Evolutionary conservation across 2,329 filamentous ascomycete genomes (phyloP).

Genomic region (Arthroderma uncinatum): DNA sequence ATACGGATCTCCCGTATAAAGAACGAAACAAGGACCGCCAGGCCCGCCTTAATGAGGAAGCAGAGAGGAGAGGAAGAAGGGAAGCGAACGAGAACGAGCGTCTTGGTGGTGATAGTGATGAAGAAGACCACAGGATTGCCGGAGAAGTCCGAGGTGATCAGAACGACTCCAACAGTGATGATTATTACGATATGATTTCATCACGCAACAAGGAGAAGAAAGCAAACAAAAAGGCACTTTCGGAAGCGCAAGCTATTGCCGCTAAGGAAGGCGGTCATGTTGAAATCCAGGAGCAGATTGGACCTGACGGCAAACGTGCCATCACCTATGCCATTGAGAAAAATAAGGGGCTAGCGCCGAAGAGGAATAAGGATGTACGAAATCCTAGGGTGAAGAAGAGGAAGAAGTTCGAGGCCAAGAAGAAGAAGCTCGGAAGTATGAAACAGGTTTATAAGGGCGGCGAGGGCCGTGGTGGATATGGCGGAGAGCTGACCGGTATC

Average conservation of each 20-base stretch:
- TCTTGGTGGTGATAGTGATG: conserved; percentile 60
- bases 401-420: conserved; percentile 89
- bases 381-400: conserved; percentile 98
- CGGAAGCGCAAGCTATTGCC: conserved; percentile 45
- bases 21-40: conserved; percentile 80
- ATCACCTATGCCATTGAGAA: conserved; percentile 92
- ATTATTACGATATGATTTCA: conserved; percentile 82
- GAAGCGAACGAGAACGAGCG: conserved; percentile 51
- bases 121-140: conserved; percentile 48
- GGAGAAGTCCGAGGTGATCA: conserved; percentile 34
- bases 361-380: conserved; percentile 82
- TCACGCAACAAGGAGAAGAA: conserved; percentile 47
- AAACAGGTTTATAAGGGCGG: conserved; percentile 77
- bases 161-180: conserved; percentile 36
- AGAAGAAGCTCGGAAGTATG: conserved; percentile 89
- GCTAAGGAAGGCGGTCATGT: conserved; percentile 49
- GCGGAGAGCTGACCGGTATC: conserved; percentile 87
- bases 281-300: conserved; percentile 56
- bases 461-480: conserved; percentile 73
- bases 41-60: conserved; percentile 75
- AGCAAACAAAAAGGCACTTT: conserved; percentile 61
- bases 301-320: conserved; percentile 76
- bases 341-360: conserved; percentile 88
- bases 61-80: conserved; percentile 67
- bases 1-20: conserved; percentile 61